Percentiles rank a stretch among this genome's conserved stretches.
Conservation (phyloP, 495 filamentous ascomycete genomes). For the Lepraria neglecta region DNA sequence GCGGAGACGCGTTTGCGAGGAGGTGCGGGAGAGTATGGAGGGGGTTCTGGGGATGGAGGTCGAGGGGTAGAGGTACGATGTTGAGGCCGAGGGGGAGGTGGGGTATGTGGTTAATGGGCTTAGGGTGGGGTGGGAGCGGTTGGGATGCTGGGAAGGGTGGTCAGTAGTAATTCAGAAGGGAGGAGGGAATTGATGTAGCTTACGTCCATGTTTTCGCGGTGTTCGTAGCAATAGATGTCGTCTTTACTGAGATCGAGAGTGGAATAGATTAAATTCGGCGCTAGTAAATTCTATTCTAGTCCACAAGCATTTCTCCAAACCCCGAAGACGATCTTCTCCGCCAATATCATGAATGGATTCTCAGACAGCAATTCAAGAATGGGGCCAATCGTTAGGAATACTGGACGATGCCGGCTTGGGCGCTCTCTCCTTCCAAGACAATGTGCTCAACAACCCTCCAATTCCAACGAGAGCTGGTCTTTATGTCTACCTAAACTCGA, state of each 20-base stretch:
- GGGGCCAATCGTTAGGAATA: slow-evolving; percentile 21
- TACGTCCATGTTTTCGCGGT: too few species aligned
- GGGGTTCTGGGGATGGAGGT: slow-evolving; percentile 20
- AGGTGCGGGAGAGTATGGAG: slow-evolving; percentile 42
- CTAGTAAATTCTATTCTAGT: too few species aligned
- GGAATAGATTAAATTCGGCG: too few species aligned
- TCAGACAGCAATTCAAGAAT: slow-evolving; percentile 22
- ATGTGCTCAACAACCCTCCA: slow-evolving; percentile 57
- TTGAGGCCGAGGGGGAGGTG: slow-evolving; percentile 10
- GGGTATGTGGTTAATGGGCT: slow-evolving; percentile 26
- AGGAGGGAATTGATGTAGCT: too few species aligned
- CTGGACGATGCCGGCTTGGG: slow-evolving; percentile 21
- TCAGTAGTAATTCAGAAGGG: background rate
- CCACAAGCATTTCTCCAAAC: too few species aligned
- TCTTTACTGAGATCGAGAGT: too few species aligned
- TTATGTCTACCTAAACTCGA: slow-evolving; percentile 84
- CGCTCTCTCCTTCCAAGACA: slow-evolving; percentile 24
- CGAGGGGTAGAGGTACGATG: slow-evolving; percentile 20
- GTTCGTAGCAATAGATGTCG: too few species aligned
- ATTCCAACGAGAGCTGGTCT: slow-evolving; percentile 80
- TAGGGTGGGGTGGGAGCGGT: slow-evolving; percentile 41
- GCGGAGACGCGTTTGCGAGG: slow-evolving; percentile 36
- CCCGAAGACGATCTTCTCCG: too few species aligned
- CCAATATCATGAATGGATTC: slow-evolving; percentile 10
- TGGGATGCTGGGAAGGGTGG: slow-evolving; percentile 54